Base-by-base conservation (phyloP, 148 eudicot species). In the Arbutus unedo region DNA sequence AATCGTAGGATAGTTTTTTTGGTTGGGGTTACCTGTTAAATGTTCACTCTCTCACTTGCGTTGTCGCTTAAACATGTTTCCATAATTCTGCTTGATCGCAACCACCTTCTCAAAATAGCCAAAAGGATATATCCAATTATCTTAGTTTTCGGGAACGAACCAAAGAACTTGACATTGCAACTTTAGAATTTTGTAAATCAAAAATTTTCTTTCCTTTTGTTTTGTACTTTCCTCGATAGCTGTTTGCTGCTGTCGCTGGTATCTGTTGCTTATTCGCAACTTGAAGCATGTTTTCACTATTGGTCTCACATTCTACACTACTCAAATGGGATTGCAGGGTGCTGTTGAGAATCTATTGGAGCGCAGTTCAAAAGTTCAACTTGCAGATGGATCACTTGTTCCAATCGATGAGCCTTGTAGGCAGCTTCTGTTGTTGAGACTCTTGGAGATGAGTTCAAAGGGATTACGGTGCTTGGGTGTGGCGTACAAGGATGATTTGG, bases 271-370 rank as follows among this genome's bases (percentile, higher is more conserved):
- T 21, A 79, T 79, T 48, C 47, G 16, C 74, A 59, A 44, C 25
- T 79, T 62, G 51, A 31, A 48, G 55, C 49, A 7, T 55, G 45
- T 59, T 38, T 55, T 55, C 49, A 54, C 3, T 3, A 19, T 51
- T 84, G 70, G 74, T 68, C 44, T 48, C 67, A 55, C 3, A 66
- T 15, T 74, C 50, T 43, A 53, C 57, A 18, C 38, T 71, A 70
- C 45, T 72, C 56, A 88, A 23, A 4, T n/a, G 74, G 59, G 62
- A 10, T 82, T 87, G 56, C 91, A 95, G 98, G 98, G 98, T 89
- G 98, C 98, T 74, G 92, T 93, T 55, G 97, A 95, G 91, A 93
- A 90, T 87, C 81, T 95, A 51, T 75, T 95, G 81, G 98, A 95
- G 78, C 95, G 95, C 60, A 89, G 90, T 85, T 84, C 90, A 80